Percentiles rank a stretch among this genome's conserved stretches.
These are phyloP conservation scores for Wakefieldia striispora DNA, from an alignment of 768 basidiomycete species.

Conservation along the genomic window DNA sequence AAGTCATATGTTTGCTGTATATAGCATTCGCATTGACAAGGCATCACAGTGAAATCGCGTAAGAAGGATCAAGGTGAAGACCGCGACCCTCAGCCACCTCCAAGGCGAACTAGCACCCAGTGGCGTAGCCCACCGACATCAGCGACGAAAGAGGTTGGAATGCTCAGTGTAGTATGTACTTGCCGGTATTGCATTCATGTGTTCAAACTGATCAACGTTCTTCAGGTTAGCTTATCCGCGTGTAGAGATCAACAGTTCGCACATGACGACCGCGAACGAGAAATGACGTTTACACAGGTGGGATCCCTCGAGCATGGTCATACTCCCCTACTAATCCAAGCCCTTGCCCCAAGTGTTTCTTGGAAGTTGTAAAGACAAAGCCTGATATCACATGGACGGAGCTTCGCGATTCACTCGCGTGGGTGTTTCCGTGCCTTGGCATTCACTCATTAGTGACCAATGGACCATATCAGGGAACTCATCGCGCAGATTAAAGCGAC, in stretches of 20 bases:
- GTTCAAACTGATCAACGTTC: neutral
- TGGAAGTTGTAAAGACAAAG: neutral
- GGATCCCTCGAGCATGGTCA: neutral
- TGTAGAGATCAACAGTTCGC: constrained; percentile 10
- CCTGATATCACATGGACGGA: neutral
- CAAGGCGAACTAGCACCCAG: neutral
- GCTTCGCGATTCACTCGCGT: neutral
- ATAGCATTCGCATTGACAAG: neutral
- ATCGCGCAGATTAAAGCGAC: neutral
- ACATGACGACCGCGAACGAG: constrained; percentile 7
- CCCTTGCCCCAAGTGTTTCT: neutral
- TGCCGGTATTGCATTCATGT: neutral
- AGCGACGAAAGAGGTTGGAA: neutral
- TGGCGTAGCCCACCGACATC: neutral
- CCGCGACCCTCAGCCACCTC: too few species aligned
- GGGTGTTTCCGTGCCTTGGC: neutral
- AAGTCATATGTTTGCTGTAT: neutral
- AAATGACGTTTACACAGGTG: constrained; percentile 10
- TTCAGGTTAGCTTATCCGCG: constrained; percentile 13
- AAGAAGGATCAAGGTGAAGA: neutral
- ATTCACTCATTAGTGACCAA: neutral
- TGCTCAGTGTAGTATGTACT: constrained; percentile 3
- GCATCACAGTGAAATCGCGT: constrained; percentile 5
- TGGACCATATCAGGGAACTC: neutral
- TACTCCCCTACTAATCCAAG: neutral